phyloP scores from a whole-genome alignment of 2,329 filamentous ascomycete genomes.

The Arthrobotrys sphaeroides region DNA sequence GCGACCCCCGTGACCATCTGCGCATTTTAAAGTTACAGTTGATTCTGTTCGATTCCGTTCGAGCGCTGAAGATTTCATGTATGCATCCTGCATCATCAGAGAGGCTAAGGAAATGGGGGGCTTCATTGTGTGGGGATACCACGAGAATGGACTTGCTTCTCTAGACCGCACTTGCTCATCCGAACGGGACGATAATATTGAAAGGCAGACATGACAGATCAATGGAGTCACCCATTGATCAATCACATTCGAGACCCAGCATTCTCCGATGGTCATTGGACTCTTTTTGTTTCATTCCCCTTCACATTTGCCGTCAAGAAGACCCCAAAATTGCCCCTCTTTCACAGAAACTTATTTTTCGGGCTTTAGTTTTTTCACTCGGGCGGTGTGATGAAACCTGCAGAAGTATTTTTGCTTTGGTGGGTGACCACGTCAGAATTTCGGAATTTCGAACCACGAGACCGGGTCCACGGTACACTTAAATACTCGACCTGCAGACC shows the following conservation, averaged over 20 bases:
- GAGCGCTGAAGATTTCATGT: background rate
- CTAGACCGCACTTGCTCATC: conserved; percentile 23
- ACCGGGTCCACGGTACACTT: conserved; percentile 31
- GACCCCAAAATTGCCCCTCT: conserved; percentile 26
- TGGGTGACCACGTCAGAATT: conserved; percentile 54
- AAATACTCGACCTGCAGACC: conserved; percentile 28
- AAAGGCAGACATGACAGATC: conserved; percentile 22
- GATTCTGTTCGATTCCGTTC: conserved; percentile 15
- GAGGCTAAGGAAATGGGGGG: conserved; percentile 11
- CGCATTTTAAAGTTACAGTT: conserved; percentile 1
- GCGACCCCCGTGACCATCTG: conserved; percentile 15
- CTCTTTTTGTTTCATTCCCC: conserved; percentile 12
- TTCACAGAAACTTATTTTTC: conserved; percentile 2
- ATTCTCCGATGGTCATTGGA: conserved; percentile 39
- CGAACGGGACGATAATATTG: conserved; percentile 1
- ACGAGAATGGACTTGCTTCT: conserved; percentile 8
- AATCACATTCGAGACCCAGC: conserved; percentile 21
- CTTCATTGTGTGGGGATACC: background rate
- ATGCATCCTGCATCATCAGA: conserved; percentile 21
- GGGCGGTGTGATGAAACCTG: conserved; percentile 50
- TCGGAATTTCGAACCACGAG: conserved; percentile 51
- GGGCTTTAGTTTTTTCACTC: background rate
- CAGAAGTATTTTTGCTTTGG: conserved; percentile 33
- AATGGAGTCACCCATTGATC: conserved; percentile 18
- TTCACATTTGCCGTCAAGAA: background rate